Evolutionary conservation across 371 early-diverging fungal species (phyloP).

Genomic region (Lichtheimia hyalospora): DNA sequence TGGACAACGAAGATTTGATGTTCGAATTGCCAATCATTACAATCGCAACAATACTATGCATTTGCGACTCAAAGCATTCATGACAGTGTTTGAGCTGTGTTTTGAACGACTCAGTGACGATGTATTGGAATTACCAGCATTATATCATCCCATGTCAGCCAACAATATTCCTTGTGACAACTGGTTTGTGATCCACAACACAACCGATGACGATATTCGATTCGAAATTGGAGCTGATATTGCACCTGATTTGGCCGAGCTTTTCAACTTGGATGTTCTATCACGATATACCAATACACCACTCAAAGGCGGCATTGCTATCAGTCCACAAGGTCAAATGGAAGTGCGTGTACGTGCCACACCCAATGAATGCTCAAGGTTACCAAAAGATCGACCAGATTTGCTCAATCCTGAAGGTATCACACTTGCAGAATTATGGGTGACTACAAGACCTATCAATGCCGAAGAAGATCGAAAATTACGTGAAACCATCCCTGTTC

Average conservation of each 20-base stretch:
- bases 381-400: slow-evolving; percentile 53
- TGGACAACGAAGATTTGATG: slow-evolving; percentile 51
- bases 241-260: slow-evolving; percentile 57
- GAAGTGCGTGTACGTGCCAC: slow-evolving; percentile 78
- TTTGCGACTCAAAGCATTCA: slow-evolving; percentile 50
- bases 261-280: slow-evolving; percentile 71
- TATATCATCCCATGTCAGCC: slow-evolving; percentile 65
- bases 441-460: slow-evolving; percentile 52
- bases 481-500: slow-evolving; percentile 68
- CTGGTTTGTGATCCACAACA: slow-evolving; percentile 83
- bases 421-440: slow-evolving; percentile 58
- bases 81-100: slow-evolving; percentile 76
- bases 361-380: slow-evolving; percentile 59
- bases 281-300: slow-evolving; percentile 87
- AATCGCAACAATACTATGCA: slow-evolving; percentile 66
- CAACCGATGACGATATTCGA: slow-evolving; percentile 72
- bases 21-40: slow-evolving; percentile 62
- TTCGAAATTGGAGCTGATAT: slow-evolving; percentile 76
- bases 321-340: slow-evolving; percentile 68
- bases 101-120: slow-evolving; percentile 76
- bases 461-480: slow-evolving; percentile 27
- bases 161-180: slow-evolving; percentile 67
- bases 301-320: slow-evolving; percentile 66
- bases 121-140: slow-evolving; percentile 69
- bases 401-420: slow-evolving; percentile 64